These are phyloP conservation scores for Colletotrichum tamarilloi DNA, from an alignment of 2,329 filamentous ascomycete genomes.

Conservation along the genomic window DNA sequence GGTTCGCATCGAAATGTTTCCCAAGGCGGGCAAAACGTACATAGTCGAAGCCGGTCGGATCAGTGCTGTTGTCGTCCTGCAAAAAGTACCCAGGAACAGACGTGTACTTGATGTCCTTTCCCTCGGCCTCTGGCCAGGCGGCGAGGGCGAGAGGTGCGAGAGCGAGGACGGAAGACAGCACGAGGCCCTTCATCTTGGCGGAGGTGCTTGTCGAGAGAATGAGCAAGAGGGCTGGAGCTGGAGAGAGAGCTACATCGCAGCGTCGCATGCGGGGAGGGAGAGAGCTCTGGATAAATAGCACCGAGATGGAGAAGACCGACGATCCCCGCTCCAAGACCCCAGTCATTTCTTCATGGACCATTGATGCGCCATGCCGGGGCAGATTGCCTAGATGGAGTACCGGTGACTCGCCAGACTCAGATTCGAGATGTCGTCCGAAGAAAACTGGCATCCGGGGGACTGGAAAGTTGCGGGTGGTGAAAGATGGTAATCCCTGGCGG, in stretches of 20 bases:
- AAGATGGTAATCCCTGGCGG: constrained; percentile 13
- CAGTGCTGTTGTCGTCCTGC: constrained; percentile 69
- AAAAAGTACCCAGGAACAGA: constrained; percentile 72
- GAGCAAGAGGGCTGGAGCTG: constrained; percentile 3
- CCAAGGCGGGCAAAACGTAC: constrained; percentile 52
- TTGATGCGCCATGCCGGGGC: constrained; percentile 35
- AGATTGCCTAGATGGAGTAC: constrained; percentile 24
- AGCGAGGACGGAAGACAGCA: constrained; percentile 43
- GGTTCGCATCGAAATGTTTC: no score
- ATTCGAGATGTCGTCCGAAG: constrained; percentile 24
- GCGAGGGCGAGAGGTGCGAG: constrained; percentile 43
- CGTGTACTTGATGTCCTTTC: constrained; percentile 66
- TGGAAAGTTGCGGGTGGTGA: not conserved
- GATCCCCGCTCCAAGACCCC: constrained; percentile 19
- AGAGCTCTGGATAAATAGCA: constrained; percentile 30
- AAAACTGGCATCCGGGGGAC: constrained; percentile 1
- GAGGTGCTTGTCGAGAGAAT: not conserved
- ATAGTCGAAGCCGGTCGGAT: constrained; percentile 71
- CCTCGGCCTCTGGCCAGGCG: constrained; percentile 45
- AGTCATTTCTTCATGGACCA: constrained; percentile 10
- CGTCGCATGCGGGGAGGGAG: constrained; percentile 21
- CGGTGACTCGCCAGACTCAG: constrained; percentile 15
- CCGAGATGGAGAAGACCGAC: not conserved
- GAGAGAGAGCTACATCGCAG: constrained; percentile 6
- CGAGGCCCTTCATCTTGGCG: constrained; percentile 48